Base-by-base conservation (phyloP, 805 yeast genomes). In the Kregervanrija pseudodelftensis region DNA sequence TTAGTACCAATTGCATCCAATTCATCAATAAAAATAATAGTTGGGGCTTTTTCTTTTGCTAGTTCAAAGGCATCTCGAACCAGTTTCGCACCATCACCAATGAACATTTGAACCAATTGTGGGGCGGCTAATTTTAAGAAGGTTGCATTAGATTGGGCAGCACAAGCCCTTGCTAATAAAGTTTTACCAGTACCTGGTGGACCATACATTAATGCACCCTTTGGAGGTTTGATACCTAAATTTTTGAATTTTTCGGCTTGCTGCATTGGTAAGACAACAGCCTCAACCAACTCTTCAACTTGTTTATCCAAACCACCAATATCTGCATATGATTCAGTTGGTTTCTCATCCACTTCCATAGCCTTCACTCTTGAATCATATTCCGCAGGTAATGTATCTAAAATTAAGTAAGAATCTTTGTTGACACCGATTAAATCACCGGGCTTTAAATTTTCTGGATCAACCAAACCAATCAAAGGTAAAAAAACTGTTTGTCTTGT, bases 161-260 rank as follows among this genome's bases (percentile, higher is more conserved):
- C 99, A 70, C 97, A 95, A 1, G 99, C 99, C 64, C 96, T 82
- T 9, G 99, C 99, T 54, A 93, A 74, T 49, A 93, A 72, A 2
- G 99, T 93, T 68, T 93, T 93, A 65, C 99, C 99, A 1, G 99
- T 93, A 65, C 99, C 99, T 43, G 99, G 99, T 8, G 99, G 98
- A 33, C 99, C 99, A 63, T 93, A 93, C 90, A 93, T 88, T 43
- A 93, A 73, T 3, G 96, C 98, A 64, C 99, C 99, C 65, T 93
- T 93, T 47, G 99, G 99, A 12, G 99, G 95, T 63, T 86, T 91
- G 61, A 93, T 90, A 45, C 99, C 99, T 67, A 93, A 73, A 47
- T 80, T 80, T 61, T 86, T 86, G 71, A 93, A 91, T 68, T 93
- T 91, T 45, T 93, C 99, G 17, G 96, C 95, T 65, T 93, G 96